phyloP scores from a whole-genome alignment of 371 early-diverging fungal species.

The Apophysomyces sp. region DNA sequence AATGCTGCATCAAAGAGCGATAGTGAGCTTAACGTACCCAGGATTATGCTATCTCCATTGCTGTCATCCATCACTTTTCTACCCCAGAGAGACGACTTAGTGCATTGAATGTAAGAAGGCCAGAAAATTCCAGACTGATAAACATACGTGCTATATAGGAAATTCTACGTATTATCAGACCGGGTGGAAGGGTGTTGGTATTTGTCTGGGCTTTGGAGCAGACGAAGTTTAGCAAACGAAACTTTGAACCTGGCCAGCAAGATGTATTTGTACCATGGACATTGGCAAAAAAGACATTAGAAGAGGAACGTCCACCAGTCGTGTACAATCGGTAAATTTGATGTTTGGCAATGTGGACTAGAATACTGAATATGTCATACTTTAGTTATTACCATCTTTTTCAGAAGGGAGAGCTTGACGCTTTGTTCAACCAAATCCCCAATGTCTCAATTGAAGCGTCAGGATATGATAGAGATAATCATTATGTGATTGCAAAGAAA shows the following conservation, averaged over 20 bases:
- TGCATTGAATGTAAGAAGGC: slow-evolving; percentile 58
- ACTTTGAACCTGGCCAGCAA: slow-evolving; percentile 78
- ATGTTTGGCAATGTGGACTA: background rate
- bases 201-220: slow-evolving; percentile 98
- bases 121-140: background rate
- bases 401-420: slow-evolving; percentile 82
- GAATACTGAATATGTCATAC: background rate
- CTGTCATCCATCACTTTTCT: slow-evolving; percentile 95
- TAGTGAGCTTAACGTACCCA: slow-evolving; percentile 16
- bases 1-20: too few species aligned
- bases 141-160: slow-evolving; percentile 44
- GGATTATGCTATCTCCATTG: slow-evolving; percentile 93
- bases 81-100: slow-evolving; percentile 70
- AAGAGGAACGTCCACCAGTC: slow-evolving; percentile 10
- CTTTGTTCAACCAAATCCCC: slow-evolving; percentile 49
- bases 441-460: slow-evolving; percentile 52
- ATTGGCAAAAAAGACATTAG: slow-evolving; percentile 37
- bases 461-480: slow-evolving; percentile 95
- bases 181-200: slow-evolving; percentile 76
- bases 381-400: slow-evolving; percentile 93
- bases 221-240: slow-evolving; percentile 60
- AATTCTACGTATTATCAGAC: slow-evolving; percentile 69
- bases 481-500: slow-evolving; percentile 68
- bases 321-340: slow-evolving; percentile 56
- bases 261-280: slow-evolving; percentile 96